A percentile compares a stretch with the other conserved stretches of the same genome.
Conservation (phyloP, 2,329 filamentous ascomycete genomes). For the Beauveria sp. region DNA sequence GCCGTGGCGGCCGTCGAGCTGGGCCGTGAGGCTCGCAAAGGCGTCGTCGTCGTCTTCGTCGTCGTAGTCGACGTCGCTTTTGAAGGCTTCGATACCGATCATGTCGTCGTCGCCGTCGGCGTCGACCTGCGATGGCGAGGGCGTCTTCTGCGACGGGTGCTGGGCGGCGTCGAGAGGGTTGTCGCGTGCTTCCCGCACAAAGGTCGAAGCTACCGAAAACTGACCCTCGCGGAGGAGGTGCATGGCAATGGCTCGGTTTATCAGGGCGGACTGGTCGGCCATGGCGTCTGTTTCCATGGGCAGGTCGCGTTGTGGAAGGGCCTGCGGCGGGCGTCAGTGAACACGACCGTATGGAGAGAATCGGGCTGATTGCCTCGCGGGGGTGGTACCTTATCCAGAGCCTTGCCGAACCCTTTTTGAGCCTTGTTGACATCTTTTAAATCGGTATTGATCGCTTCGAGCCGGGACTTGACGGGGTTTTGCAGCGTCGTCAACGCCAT, state of each 20-base stretch:
- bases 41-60: background rate
- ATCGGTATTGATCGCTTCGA: constrained; percentile 73
- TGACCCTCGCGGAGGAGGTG: constrained; percentile 91
- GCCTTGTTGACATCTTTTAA: constrained; percentile 77
- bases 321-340: constrained; percentile 22
- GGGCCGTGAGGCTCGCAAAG: background rate
- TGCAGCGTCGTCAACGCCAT: constrained; percentile 77
- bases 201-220: constrained; percentile 79
- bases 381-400: constrained; percentile 64
- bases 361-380: background rate
- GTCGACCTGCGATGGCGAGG: constrained; percentile 16
- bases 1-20: constrained; percentile 14
- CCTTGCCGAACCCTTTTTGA: constrained; percentile 76
- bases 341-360: background rate
- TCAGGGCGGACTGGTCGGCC: constrained; percentile 63
- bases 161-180: constrained; percentile 18
- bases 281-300: constrained; percentile 76
- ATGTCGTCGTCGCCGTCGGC: constrained; percentile 22
- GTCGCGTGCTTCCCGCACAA: constrained; percentile 62
- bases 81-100: constrained; percentile 13
- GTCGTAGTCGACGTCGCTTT: background rate
- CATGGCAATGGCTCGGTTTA: constrained; percentile 94
- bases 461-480: constrained; percentile 71
- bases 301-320: constrained; percentile 48
- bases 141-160: background rate